Conservation (phyloP, 768 basidiomycete genomes). For the Thelephora aurantiotincta region DNA sequence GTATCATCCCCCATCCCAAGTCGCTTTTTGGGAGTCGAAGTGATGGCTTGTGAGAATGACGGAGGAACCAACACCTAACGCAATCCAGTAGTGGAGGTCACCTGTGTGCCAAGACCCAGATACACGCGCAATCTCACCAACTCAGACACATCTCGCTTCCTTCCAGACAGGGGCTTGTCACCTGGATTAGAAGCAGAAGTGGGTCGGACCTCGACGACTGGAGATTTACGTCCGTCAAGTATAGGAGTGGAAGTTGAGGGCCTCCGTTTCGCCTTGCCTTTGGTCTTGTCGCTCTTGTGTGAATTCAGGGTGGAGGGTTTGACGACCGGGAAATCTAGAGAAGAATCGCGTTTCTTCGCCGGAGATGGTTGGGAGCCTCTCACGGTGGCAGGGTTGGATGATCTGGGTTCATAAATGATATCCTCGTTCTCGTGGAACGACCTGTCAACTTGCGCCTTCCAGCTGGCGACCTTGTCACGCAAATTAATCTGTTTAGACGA, state of each 20-base stretch:
- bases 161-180: not conserved
- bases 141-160: not conserved
- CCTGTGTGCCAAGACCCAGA: not conserved
- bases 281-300: constrained; percentile 9
- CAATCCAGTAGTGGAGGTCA: not conserved
- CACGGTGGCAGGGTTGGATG: not conserved
- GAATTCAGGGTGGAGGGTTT: constrained; percentile 16
- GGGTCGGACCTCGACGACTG: not conserved
- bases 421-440: constrained; percentile 10
- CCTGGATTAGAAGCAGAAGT: not conserved
- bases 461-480: constrained; percentile 20
- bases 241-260: constrained; percentile 7
- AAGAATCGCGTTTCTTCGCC: constrained; percentile 9
- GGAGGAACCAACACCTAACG: not conserved
- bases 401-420: constrained; percentile 7
- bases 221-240: constrained; percentile 11
- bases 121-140: not conserved
- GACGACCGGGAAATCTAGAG: constrained; percentile 30
- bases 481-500: constrained; percentile 15
- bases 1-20: constrained; percentile 7
- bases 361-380: not conserved
- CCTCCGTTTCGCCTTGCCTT: no score
- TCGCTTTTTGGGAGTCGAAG: constrained; percentile 6
- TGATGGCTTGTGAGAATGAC: not conserved
- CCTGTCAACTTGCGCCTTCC: constrained; percentile 17